These are phyloP conservation scores for Microthyrium microscopicum DNA, from an alignment of 2,329 filamentous ascomycete genomes.

Conservation along the genomic window DNA sequence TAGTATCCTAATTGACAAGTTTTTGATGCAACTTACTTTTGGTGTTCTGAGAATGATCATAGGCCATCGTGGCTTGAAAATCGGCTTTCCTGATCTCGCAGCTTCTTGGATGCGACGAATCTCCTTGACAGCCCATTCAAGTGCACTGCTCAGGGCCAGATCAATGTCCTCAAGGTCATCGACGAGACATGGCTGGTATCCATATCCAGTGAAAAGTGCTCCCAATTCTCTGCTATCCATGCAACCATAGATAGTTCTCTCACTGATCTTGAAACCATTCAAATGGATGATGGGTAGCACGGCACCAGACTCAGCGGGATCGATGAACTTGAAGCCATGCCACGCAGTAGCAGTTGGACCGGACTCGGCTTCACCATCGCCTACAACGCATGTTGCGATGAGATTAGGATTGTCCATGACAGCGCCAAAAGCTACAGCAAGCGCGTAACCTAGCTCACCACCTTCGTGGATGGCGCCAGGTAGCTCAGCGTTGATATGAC, in stretches of 20 bases:
- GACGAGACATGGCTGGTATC: slow-evolving; percentile 67
- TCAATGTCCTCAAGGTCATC: slow-evolving; percentile 63
- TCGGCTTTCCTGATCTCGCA: slow-evolving; percentile 46
- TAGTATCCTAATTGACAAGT: background rate
- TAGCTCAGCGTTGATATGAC: slow-evolving; percentile 63
- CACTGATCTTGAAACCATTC: slow-evolving; percentile 78
- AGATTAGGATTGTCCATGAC: slow-evolving; percentile 61
- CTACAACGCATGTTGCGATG: slow-evolving; percentile 62
- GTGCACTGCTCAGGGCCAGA: slow-evolving; percentile 62
- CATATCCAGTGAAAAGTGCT: slow-evolving; percentile 54
- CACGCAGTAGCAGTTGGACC: slow-evolving; percentile 63
- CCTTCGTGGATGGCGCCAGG: slow-evolving; percentile 64
- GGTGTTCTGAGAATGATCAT: slow-evolving; percentile 64
- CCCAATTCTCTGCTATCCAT: slow-evolving; percentile 59
- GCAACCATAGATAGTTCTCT: slow-evolving; percentile 56
- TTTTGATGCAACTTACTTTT: slow-evolving; percentile 1
- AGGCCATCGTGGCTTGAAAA: slow-evolving; percentile 57
- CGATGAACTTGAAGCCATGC: slow-evolving; percentile 72
- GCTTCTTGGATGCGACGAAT: slow-evolving; percentile 55
- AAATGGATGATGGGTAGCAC: slow-evolving; percentile 64
- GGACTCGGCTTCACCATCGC: slow-evolving; percentile 68
- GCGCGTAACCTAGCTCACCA: slow-evolving; percentile 65
- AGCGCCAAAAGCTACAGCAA: slow-evolving; percentile 62
- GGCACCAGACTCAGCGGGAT: slow-evolving; percentile 61
- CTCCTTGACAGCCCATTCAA: slow-evolving; percentile 55